Evolutionary conservation across 768 basidiomycete genomes (phyloP).

Genomic region (Xerocomellus intermedius): DNA sequence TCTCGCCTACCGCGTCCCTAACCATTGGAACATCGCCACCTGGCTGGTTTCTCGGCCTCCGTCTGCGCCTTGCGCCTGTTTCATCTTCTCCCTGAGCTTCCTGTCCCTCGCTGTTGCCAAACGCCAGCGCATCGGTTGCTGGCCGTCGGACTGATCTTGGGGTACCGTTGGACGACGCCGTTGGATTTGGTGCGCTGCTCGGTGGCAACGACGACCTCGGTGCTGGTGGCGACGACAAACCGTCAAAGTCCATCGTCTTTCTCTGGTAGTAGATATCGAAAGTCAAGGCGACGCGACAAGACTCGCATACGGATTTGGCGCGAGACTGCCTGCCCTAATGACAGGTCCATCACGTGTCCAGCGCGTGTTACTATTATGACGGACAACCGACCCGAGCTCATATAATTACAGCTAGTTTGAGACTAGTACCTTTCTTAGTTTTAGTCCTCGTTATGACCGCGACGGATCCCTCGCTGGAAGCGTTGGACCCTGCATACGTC

Average conservation of each 20-base stretch:
- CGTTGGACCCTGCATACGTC: constrained; percentile 67
- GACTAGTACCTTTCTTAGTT: not conserved
- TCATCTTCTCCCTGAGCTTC: constrained; percentile 41
- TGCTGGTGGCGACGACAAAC: constrained; percentile 55
- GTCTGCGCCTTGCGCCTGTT: constrained; percentile 43
- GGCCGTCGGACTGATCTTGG: constrained; percentile 38
- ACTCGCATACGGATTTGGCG: constrained; percentile 29
- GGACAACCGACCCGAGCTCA: not conserved
- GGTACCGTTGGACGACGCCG: constrained; percentile 37
- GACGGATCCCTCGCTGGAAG: constrained; percentile 43
- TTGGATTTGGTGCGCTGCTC: constrained; percentile 45
- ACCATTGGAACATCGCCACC: constrained; percentile 81
- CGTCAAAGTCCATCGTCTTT: constrained; percentile 53
- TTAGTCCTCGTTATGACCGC: constrained; percentile 16
- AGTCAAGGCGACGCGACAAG: constrained; percentile 24
- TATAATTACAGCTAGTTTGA: not conserved
- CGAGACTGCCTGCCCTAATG: constrained; percentile 47
- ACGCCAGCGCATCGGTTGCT: constrained; percentile 51
- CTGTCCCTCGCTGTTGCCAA: constrained; percentile 51
- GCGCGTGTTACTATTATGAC: constrained; percentile 8
- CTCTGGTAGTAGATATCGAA: constrained; percentile 1
- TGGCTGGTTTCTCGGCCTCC: constrained; percentile 40
- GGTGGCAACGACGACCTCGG: constrained; percentile 53
- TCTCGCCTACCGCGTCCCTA: constrained; percentile 93
- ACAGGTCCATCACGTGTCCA: constrained; percentile 6